Base-by-base conservation (phyloP, 2,329 filamentous ascomycete genomes). In the Fusarium sp. region DNA sequence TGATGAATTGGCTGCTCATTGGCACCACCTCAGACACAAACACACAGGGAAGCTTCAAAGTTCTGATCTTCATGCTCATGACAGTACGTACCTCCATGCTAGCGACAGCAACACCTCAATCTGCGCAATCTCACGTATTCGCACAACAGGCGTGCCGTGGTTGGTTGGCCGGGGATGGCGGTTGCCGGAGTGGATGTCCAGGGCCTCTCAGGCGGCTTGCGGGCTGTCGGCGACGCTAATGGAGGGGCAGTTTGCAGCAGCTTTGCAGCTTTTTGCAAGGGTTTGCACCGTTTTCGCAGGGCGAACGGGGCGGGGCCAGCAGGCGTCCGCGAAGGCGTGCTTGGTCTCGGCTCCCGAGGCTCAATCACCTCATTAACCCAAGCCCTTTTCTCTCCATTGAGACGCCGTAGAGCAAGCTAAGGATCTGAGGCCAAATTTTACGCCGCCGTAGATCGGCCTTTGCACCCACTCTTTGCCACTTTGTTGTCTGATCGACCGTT, bases 211-310 rank as follows among this genome's bases (percentile, higher is more conserved):
- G 50, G 63, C 71, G 71, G 76, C 70, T 76, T 62, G 63, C 76
- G 76, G 76, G 76, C 71, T 78, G 69, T 78, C 76, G 76, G 76
- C 62, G 74, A 66, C 74, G 76, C 76, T 77, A 77, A 66, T 75
- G 63, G 72, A 75, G 72, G 72, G 72, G 72, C 72, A 75, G 54
- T 63, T 75, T 75, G 72, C 66, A 50, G 72, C 63, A 70, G 63
- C 72, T 72, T 59, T 70, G 66, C 69, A 69, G 56, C 64, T 74
- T 61, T 20, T 63, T 56, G 50, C 71, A 74, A 69, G 71, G 71
- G 65, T 63, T 62, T 35, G 10, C 71, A 74, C 71, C 71, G 71
- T 74, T 74, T 50, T 74, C 68, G 71, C 71, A 73, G 64, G 67
- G 57, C 61, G 59, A 54, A 66, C 60, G 60, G 45, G 43, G 57